phyloP scores from a whole-genome alignment of 176 grass and related monocot species.

The Cenchrus americanus region DNA sequence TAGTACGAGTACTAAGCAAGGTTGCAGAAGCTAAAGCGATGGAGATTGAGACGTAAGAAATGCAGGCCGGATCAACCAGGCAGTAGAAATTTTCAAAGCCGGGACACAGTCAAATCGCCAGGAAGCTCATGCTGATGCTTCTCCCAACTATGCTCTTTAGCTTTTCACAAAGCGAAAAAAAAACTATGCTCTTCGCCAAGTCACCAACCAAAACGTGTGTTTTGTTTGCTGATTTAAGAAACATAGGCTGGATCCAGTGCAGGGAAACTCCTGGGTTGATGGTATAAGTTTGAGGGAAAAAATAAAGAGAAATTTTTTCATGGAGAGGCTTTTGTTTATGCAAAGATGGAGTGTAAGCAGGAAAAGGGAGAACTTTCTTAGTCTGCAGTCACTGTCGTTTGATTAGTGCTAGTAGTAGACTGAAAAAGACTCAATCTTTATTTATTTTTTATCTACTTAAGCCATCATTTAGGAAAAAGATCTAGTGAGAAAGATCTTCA shows the following conservation, averaged over 20 bases:
- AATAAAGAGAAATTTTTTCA: background rate
- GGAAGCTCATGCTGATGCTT: slow-evolving; percentile 45
- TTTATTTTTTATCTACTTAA: background rate
- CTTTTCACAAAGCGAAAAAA: too few species aligned
- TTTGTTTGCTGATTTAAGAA: slow-evolving; percentile 27
- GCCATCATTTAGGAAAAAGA: slow-evolving; percentile 32
- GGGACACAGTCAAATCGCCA: slow-evolving; percentile 40
- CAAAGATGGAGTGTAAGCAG: background rate
- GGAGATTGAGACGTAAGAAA: slow-evolving; percentile 20
- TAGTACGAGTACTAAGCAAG: background rate
- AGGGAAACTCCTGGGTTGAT: slow-evolving; percentile 16
- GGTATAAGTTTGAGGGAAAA: background rate
- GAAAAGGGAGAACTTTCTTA: slow-evolving; percentile 16
- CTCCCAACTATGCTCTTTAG: background rate
- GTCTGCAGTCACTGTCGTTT: slow-evolving; percentile 37
- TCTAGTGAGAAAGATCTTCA: background rate
- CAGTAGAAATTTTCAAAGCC: slow-evolving; percentile 46
- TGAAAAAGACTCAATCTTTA: slow-evolving; percentile 25
- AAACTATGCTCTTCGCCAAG: too few species aligned
- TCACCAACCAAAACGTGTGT: slow-evolving; percentile 49
- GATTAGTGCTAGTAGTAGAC: slow-evolving; percentile 30
- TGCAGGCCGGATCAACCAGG: slow-evolving; percentile 9
- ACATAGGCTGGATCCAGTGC: too few species aligned
- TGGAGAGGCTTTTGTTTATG: slow-evolving; percentile 6
- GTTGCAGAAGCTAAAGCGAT: slow-evolving; percentile 17